Conservation (phyloP, 805 yeast genomes). For the Yarrowia hollandica region DNA sequence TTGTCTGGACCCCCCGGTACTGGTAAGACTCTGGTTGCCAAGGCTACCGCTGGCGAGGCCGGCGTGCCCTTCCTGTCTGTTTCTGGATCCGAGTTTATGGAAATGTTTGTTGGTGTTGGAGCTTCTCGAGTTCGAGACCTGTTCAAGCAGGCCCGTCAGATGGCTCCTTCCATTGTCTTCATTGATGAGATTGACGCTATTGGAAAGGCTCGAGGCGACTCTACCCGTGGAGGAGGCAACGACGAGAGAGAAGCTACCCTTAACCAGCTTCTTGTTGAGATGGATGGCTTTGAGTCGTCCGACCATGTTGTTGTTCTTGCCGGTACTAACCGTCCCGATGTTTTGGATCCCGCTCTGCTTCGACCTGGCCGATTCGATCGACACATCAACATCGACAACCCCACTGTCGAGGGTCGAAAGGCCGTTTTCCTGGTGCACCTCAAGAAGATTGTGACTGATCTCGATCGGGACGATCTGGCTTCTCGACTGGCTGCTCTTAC, state of each 20-base stretch:
- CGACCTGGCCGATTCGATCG: constrained; percentile 98
- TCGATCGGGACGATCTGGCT: constrained; percentile 57
- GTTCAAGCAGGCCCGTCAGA: constrained; percentile 86
- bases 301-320: constrained; percentile 97
- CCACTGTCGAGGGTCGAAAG: constrained; percentile 92
- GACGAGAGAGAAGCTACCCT: constrained; percentile 97
- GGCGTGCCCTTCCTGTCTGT: constrained; percentile 96
- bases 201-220: constrained; percentile 86
- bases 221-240: constrained; percentile 69
- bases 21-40: constrained; percentile 95
- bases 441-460: constrained; percentile 61
- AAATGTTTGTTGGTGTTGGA: constrained; percentile 99
- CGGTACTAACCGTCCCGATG: constrained; percentile 95
- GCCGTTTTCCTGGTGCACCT: constrained; percentile 89
- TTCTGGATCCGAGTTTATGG: constrained; percentile 96
- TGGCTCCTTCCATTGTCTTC: constrained; percentile 94
- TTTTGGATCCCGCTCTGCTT: constrained; percentile 85
- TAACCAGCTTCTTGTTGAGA: constrained; percentile 93
- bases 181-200: constrained; percentile 99
- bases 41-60: constrained; percentile 99
- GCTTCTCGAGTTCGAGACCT: constrained; percentile 96
- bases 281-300: constrained; percentile 92
- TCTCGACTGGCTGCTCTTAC: constrained; percentile 94
- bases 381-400: constrained; percentile 86
- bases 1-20: constrained; percentile 99